Base-by-base conservation (phyloP, 257 asterid species). In the Ophiorrhiza pumila region DNA sequence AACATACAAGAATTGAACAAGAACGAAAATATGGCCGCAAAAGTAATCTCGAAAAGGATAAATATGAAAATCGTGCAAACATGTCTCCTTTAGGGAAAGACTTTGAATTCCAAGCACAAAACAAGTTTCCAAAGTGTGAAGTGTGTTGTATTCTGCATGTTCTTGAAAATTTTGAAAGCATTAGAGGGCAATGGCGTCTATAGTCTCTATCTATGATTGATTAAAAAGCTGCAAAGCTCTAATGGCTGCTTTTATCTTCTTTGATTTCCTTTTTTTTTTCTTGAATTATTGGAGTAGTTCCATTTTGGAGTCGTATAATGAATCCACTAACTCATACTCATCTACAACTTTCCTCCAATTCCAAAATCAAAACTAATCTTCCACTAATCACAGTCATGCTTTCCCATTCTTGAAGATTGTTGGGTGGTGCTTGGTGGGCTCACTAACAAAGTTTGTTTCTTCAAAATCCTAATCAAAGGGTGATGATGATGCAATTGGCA, bases 261-360 rank as follows among this genome's bases (percentile, higher is more conserved):
- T 42, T 73, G 79, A 71, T 58, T 69, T n/a, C 8, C 3, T 69
- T 79, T 83, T 85, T 73, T 61, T 57, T 77, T 83, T 85, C 76
- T 56, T 63, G 15, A 42, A 60, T 69, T 35, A 49, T 56, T 65
- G 78, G 76, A 57, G 47, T 56, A 27, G 55, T 47, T 67, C 71
- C 23, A 5, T 29, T 65, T 42, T 13, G 18, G 27, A 37, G 37
- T 57, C 53, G 57, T 68, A 76, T 55, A 66, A 73, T 69, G 75
- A 74, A 71, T 73, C 88, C 85, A 85, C 85, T 79, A 74, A 64
- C 71, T 74, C 77, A 41, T 47, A 45, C 68, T 73, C 37, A 32
- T 80, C 76, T 20, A 17, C 74, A 66, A 63, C 76, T 68, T 74
- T 52, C 67, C 61, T 68, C 58, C 62, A 35, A 49, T 42, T 31